Base-by-base conservation (phyloP, 805 yeast species). In the Candida sithepensis region DNA sequence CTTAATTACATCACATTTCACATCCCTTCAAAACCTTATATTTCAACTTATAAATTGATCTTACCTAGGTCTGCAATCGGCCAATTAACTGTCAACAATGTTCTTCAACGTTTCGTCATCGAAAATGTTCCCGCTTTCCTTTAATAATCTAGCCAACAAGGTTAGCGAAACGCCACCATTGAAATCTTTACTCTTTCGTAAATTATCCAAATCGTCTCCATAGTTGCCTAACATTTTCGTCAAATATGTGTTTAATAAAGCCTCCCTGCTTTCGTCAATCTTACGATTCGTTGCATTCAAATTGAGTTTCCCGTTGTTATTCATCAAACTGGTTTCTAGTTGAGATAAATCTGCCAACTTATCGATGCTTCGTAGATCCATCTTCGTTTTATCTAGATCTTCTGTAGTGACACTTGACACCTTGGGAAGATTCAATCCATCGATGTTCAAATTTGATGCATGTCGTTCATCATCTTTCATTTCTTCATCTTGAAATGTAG, bases 171-270 rank as follows among this genome's bases (percentile, higher is more conserved):
- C 77, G 26, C 71, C 74, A 16, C 54, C 54, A 10, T 73, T 74
- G 57, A 85, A 85, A 60, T 84, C 89, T 9, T 82, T 84, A 32
- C 82, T 79, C 46, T 72, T 71, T 60, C 90, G 77, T 51, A 83
- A 66, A 45, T 70, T 70, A 56, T 80, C 82, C 34, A 83, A 69
- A 50, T 83, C 88, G 47, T 80, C 81, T 41, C 82, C 80, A 56
- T 82, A 85, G 34, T 71, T 74, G 16, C 68, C 65, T 41, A 86
- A 77, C 78, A 84, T 75, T 50, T 80, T 56, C 30, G 68, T 70
- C 58, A 85, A 63, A 55, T 73, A 85, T 45, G 75, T 72, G 52
- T 71, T 73, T 48, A 80, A 75, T 42, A 81, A 61, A 42, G 69
- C 69, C 30, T 66, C 62, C 26, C 64, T 62, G 16, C 63, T 66